Evolutionary conservation across 1,284 basidiomycete species (phyloP), one percentile per base, ranked within the genome.

Genomic region (Cryptococcus sp.): DNA sequence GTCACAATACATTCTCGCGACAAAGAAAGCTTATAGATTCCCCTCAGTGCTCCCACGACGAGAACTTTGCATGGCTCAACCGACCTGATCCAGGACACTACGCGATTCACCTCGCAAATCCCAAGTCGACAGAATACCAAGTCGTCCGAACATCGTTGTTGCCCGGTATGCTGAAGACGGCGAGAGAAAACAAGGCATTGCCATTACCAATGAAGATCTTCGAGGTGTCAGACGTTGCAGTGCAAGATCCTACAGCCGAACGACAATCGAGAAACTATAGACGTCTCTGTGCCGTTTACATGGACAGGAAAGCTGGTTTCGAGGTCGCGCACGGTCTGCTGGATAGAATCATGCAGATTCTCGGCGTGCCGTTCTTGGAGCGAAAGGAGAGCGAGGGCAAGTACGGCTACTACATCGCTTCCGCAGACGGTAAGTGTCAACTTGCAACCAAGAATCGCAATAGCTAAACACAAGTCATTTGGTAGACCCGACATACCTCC

Each of bases 61-160:
- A 99, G 79, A 98, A 98, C 81, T 99, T 96, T 74, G 87, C 85
- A 50, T 94, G 87, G 82, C 82, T 99, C 63, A 94, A 96, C 79
- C 88, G 87, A 58, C 76, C 81, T 50, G 95, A 98, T 76, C 87
- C 91, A 61, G 87, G 87, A 29, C 85, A 84, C 48, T 83, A 84
- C 38, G 95, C 89, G 10, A 87, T 99, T 65, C 89, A 89, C 57
- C 89, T 99, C 62, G 93, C 89, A 57, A 99, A 99, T 79, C 95
- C 95, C 1, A 97, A 97, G 80, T 93, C 95, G 41, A 84, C 93
- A 64, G 96, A 99, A 78, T 99, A 96, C 81, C 95, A 99, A 80
- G 90, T 99, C 61, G 93, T 98, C 52, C 88, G 96, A 60, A 98
- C 96, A 0, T 92, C 93, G 17, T 85, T 99, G 50, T 80, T 99